Base-by-base conservation (phyloP, 805 yeast genomes). In the Lipomyces starkeyi region DNA sequence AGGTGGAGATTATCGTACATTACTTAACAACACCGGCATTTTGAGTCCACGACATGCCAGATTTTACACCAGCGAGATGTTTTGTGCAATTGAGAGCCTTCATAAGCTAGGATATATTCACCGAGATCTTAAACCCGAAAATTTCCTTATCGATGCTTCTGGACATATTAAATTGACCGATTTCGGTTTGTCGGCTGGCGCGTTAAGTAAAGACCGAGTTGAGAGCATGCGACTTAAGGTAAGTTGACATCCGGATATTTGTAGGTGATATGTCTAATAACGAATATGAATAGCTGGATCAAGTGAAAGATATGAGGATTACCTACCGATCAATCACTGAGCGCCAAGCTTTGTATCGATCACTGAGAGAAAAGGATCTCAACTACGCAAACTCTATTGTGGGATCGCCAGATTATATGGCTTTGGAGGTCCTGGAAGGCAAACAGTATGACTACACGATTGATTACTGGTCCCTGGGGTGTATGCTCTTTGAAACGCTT, bases 381-480 rank as follows among this genome's bases (percentile, higher is more conserved):
- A 92, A 91, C 74, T 89, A 90, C 75, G 98, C 99, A 20, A 91
- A 91, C 74, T 92, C 98, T 1, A 91, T 94, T 73, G 99, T 95
- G 17, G 99, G 99, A 0, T 91, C 97, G 4, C 99, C 99, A 0
- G 99, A 95, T 79, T 95, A 95, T 77, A 95, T 95, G 99, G 99
- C 99, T 0, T 83, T 95, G 61, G 99, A 95, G 79, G 98, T 95
- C 13, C 85, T 95, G 63, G 97, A 92, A 79, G 99, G 99, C 7
- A 90, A 90, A 76, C 87, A 88, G 67, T 95, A 95, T 78, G 97
- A 95, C 77, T 93, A 89, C 78, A 94, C 99, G 17, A 97, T 96
- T 66, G 99, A 95, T 81, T 95, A 95, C 78, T 95, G 99, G 99
- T 93, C 98, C 0, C 83, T 95, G 67, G 99, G 99, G 3, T 95